These are phyloP conservation scores for Xylaria sp. DNA, from an alignment of 2,329 filamentous ascomycete genomes.

Conservation along the genomic window DNA sequence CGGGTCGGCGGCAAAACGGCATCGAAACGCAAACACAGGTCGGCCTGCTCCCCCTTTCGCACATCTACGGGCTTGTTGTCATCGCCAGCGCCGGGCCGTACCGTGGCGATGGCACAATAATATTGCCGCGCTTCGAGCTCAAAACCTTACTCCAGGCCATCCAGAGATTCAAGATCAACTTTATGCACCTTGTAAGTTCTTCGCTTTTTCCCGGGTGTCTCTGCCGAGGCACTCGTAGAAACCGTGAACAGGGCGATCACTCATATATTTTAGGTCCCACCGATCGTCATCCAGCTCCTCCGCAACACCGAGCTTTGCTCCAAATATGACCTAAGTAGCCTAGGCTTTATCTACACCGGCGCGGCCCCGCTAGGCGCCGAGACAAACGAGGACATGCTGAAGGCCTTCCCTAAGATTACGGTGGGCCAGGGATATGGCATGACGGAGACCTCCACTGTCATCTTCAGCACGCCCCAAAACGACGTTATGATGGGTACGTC, in stretches of 20 bases:
- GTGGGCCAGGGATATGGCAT: constrained; percentile 79
- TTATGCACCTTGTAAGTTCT: constrained; percentile 68
- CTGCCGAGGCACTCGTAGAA: no score
- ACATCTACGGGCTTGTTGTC: constrained; percentile 81
- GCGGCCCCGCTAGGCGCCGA: constrained; percentile 82
- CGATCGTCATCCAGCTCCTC: constrained; percentile 81
- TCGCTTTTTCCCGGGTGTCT: background rate
- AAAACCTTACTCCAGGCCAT: constrained; percentile 69
- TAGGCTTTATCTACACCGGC: constrained; percentile 75
- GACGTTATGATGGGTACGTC: constrained; percentile 79
- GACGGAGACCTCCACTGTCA: constrained; percentile 81
- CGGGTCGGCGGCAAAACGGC: constrained; percentile 46
- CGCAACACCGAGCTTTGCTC: constrained; percentile 70
- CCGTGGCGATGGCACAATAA: constrained; percentile 76
- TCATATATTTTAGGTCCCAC: constrained; percentile 70
- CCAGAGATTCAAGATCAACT: constrained; percentile 73
- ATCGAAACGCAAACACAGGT: constrained; percentile 57
- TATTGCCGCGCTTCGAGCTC: constrained; percentile 80
- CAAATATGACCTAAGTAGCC: constrained; percentile 77
- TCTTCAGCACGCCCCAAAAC: constrained; percentile 66
- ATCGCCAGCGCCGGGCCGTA: constrained; percentile 73
- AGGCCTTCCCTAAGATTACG: constrained; percentile 61
- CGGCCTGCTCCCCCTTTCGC: constrained; percentile 78
- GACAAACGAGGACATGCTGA: constrained; percentile 67
- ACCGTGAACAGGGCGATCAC: background rate